A percentile compares a stretch with the other conserved stretches of the same genome.
phyloP scores from a whole-genome alignment of 1,284 basidiomycete species.

The Crucibulum parvulum region DNA sequence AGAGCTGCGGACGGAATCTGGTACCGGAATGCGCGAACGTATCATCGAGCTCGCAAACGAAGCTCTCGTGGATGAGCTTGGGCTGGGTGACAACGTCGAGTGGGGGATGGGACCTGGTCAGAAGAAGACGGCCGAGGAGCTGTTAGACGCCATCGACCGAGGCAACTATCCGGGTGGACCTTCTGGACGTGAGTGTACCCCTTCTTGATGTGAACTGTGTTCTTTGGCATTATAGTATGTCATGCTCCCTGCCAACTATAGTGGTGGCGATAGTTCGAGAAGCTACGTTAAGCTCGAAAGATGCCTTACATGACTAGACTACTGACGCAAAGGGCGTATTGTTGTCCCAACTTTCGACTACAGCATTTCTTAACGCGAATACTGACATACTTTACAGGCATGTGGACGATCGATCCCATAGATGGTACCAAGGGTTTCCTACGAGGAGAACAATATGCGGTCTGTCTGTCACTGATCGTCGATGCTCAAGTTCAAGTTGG shows the following conservation, averaged over 20 bases:
- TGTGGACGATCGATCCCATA: constrained; percentile 94
- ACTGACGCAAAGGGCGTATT: neutral
- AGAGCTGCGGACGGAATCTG: constrained; percentile 70
- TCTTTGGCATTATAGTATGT: too few species aligned
- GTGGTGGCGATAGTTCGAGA: too few species aligned
- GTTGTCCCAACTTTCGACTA: neutral
- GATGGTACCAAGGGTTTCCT: constrained; percentile 97
- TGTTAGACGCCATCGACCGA: constrained; percentile 87
- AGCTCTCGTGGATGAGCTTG: constrained; percentile 67
- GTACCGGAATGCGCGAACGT: constrained; percentile 63
- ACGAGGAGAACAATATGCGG: constrained; percentile 96
- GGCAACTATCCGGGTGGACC: constrained; percentile 85
- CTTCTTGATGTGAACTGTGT: constrained; percentile 1
- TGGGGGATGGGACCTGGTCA: constrained; percentile 74
- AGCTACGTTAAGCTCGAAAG: too few species aligned
- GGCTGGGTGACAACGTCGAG: constrained; percentile 52
- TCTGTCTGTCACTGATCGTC: constrained; percentile 92
- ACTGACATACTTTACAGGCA: constrained; percentile 52
- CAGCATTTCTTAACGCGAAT: neutral
- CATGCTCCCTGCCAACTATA: too few species aligned
- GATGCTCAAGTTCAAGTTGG: constrained; percentile 88
- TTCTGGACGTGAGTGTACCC: constrained; percentile 70
- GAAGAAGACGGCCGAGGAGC: constrained; percentile 57
- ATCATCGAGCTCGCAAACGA: constrained; percentile 89
- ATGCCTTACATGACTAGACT: too few species aligned